Conservation (phyloP, 768 basidiomycete species). For the Melanogaster broomeanus region DNA sequence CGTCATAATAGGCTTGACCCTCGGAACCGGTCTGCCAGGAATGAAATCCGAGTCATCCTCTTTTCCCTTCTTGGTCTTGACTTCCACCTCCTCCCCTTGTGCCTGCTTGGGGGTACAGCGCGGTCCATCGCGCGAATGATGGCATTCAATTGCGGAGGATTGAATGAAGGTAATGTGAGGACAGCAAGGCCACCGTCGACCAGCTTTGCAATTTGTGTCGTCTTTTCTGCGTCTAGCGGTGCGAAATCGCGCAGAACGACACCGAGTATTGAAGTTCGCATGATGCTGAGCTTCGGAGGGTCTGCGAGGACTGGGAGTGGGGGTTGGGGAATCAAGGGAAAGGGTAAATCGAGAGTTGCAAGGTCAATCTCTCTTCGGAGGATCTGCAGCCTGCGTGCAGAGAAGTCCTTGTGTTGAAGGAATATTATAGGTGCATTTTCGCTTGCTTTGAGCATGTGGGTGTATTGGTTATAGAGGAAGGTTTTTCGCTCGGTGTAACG, state of each 20-base stretch:
- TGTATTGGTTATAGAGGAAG: constrained; percentile 80
- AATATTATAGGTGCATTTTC: constrained; percentile 67
- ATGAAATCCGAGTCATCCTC: constrained; percentile 62
- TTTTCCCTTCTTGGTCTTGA: constrained; percentile 49
- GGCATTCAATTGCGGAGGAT: constrained; percentile 71
- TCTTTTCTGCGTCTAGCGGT: constrained; percentile 48
- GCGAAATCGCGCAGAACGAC: constrained; percentile 68
- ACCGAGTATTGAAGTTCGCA: constrained; percentile 79
- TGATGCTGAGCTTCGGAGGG: constrained; percentile 61
- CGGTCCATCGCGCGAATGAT: constrained; percentile 69
- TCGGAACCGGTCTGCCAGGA: constrained; percentile 71
- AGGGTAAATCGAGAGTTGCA: constrained; percentile 48
- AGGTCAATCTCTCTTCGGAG: constrained; percentile 68
- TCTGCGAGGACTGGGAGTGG: constrained; percentile 33
- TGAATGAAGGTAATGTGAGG: constrained; percentile 62
- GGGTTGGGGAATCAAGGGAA: constrained; percentile 31
- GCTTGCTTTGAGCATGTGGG: constrained; percentile 63
- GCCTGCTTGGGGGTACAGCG: constrained; percentile 60
- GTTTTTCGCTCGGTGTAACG: constrained; percentile 79
- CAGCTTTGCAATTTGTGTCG: constrained; percentile 54
- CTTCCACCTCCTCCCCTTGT: constrained; percentile 53
- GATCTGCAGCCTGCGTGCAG: constrained; percentile 62
- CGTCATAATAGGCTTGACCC: constrained; percentile 49
- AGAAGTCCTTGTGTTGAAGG: constrained; percentile 77
- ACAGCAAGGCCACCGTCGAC: constrained; percentile 65